Percentiles rank a stretch among this genome's conserved stretches.
These are phyloP conservation scores for Euphorbia schlechtendalii DNA, from an alignment of 441 rosid species.

Conservation along the genomic window DNA sequence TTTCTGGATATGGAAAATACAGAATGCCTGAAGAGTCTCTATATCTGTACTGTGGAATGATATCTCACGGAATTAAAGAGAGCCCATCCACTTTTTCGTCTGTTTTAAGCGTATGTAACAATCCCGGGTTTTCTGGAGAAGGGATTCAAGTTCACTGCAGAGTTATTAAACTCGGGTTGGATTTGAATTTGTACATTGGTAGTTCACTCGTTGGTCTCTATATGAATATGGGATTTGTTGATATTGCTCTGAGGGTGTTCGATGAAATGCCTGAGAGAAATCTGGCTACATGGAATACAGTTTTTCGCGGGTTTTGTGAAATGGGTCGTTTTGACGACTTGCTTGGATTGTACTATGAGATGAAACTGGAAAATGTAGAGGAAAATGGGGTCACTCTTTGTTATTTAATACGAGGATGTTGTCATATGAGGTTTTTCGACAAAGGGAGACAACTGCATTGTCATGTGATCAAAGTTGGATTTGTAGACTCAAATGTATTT, in stretches of 20 bases:
- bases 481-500: slow-evolving; percentile 39
- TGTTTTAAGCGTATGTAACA: slow-evolving; percentile 44
- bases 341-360: slow-evolving; percentile 34
- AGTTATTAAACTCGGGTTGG: slow-evolving; percentile 50
- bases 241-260: slow-evolving; percentile 29
- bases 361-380: slow-evolving; percentile 41
- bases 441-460: slow-evolving; percentile 70
- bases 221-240: slow-evolving; percentile 30
- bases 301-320: slow-evolving; percentile 43
- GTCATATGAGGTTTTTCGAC: slow-evolving; percentile 30
- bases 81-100: slow-evolving; percentile 56
- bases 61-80: slow-evolving; percentile 46
- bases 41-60: slow-evolving; percentile 44
- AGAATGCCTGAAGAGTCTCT: slow-evolving; percentile 39
- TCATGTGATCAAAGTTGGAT: slow-evolving; percentile 49
- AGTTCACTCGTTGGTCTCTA: slow-evolving; percentile 58
- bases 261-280: slow-evolving; percentile 56
- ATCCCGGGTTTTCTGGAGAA: slow-evolving; percentile 30
- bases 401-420: slow-evolving; percentile 55
- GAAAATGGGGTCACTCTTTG: slow-evolving; percentile 59
- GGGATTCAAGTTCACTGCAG: slow-evolving; percentile 69
- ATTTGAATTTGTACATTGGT: slow-evolving; percentile 35
- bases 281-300: slow-evolving; percentile 49
- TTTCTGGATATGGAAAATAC: slow-evolving; percentile 41
- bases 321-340: slow-evolving; percentile 28